phyloP scores from a whole-genome alignment of 495 filamentous ascomycete species.

The Podospora fimiseda region DNA sequence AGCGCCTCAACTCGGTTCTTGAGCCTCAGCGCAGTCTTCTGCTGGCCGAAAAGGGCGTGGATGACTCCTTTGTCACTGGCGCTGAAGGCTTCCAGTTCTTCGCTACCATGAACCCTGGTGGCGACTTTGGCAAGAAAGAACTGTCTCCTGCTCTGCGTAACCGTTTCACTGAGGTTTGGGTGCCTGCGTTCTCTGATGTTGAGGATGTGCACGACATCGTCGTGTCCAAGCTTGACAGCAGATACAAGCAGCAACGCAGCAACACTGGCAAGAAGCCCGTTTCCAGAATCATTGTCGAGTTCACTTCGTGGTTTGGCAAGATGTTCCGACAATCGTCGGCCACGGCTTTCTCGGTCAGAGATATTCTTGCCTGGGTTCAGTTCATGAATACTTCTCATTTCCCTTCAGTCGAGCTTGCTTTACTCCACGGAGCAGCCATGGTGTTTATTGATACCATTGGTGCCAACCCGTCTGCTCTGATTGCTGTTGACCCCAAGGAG shows the following conservation, averaged over 20 bases:
- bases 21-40: constrained; percentile 80
- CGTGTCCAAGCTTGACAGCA: constrained; percentile 55
- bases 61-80: constrained; percentile 70
- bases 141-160: constrained; percentile 92
- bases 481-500: constrained; percentile 56
- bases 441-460: constrained; percentile 94
- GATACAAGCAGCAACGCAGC: constrained; percentile 20
- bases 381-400: constrained; percentile 67
- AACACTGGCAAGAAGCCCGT: constrained; percentile 30
- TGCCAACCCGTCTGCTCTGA: constrained; percentile 81
- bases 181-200: constrained; percentile 70
- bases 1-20: constrained; percentile 95
- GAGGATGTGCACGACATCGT: constrained; percentile 88
- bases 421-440: constrained; percentile 87
- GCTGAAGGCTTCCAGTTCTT: constrained; percentile 87
- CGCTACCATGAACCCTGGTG: constrained; percentile 98
- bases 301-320: constrained; percentile 85
- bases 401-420: constrained; percentile 33
- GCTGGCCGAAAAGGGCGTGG: constrained; percentile 86
- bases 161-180: constrained; percentile 98
- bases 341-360: constrained; percentile 76
- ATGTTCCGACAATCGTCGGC: constrained; percentile 66
- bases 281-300: constrained; percentile 66
- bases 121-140: constrained; percentile 96
- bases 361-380: constrained; percentile 87